Base-by-base conservation (phyloP, 2,329 filamentous ascomycete species). In the Ceratocystis harringtonii region DNA sequence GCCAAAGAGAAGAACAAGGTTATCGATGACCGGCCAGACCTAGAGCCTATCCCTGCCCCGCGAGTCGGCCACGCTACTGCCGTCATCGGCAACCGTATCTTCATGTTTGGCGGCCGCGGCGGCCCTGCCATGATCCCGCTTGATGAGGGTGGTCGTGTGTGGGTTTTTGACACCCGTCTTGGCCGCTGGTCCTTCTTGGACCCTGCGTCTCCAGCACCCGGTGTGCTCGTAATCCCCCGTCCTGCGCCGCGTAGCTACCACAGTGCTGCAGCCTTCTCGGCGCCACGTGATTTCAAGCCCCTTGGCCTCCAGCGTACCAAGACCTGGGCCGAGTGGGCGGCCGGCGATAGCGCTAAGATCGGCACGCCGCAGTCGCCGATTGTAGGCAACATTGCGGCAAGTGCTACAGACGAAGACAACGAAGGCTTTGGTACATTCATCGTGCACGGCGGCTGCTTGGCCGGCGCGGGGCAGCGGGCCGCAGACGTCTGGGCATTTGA, bases 401-500 rank as follows among this genome's bases (percentile, higher is more conserved):
- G 75, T 32, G 82, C 85, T 3, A 78, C 81, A 1, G 84, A 84
- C 67, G 81, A 85, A 70, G 82, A 84, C 70, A 77, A 77, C 2
- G 78, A 83, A 57, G 87, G 86, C 3, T 81, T 83, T 65, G 84
- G 86, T 22, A 88, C 83, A 0, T 77, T 95, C 58, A 86, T 89
- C 72, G 73, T 95, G 41, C 90, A 95, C 72, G 89, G 87, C 3
- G 90, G 90, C 2, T 88, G 85, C 70, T 80, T 88, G 0, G 80
- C 81, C 5, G 63, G 60, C 15, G 80, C 76, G 32, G 87, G 84
- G 10, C 78, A 84, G 2, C 77, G 88, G 2, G 77, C 78, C 48
- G 76, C 78, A 10, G 90, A 95, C 72, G 75, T 92, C 5, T 95
- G 90, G 90, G 83, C 84, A 0, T 95, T 95, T 72, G 84, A 87